These are phyloP conservation scores for Pseudozyma flocculosa DNA, from an alignment of 1,284 basidiomycete species.

Conservation along the genomic window DNA sequence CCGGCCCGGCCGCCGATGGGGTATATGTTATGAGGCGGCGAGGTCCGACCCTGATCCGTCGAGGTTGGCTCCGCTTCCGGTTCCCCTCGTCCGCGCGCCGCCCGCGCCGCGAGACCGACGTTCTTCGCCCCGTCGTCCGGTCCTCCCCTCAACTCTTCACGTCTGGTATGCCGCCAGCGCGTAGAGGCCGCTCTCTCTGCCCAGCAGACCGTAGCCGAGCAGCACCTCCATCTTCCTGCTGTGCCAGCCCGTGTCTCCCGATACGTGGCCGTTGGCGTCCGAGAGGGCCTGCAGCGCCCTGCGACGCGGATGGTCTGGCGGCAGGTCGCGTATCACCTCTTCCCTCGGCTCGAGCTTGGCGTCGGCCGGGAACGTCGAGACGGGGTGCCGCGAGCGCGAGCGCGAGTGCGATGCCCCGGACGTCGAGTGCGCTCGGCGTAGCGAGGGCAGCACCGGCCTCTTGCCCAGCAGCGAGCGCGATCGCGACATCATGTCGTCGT, in stretches of 20 bases:
- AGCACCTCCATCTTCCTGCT: constrained; percentile 95
- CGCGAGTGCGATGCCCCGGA: constrained; percentile 32
- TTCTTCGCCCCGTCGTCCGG: too few relatives aligned
- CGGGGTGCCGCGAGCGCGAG: constrained; percentile 31
- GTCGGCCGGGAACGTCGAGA: constrained; percentile 10
- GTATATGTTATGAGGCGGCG: too few relatives aligned
- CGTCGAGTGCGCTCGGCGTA: constrained; percentile 27
- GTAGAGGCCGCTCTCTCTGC: constrained; percentile 86
- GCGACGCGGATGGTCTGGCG: constrained; percentile 68
- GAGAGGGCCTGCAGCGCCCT: constrained; percentile 72
- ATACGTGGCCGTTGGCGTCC: constrained; percentile 81
- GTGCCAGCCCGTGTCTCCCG: constrained; percentile 90
- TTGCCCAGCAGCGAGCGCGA: constrained; percentile 16
- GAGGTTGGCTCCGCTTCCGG: too few relatives aligned
- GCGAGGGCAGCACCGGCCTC: constrained; percentile 18
- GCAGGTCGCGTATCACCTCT: constrained; percentile 65
- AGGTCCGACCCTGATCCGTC: too few relatives aligned
- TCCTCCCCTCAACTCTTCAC: too few relatives aligned
- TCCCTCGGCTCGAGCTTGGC: constrained; percentile 19
- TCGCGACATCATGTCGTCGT: neutral
- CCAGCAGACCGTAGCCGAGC: constrained; percentile 83
- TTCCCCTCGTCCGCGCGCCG: too few relatives aligned
- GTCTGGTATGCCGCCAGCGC: constrained; percentile 59
- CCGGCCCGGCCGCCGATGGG: too few relatives aligned
- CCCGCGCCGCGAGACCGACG: too few relatives aligned